A percentile compares a stretch with the other conserved stretches of the same genome.
Conservation (phyloP, 257 asterid species). For the Fraxinus cuspidata region DNA sequence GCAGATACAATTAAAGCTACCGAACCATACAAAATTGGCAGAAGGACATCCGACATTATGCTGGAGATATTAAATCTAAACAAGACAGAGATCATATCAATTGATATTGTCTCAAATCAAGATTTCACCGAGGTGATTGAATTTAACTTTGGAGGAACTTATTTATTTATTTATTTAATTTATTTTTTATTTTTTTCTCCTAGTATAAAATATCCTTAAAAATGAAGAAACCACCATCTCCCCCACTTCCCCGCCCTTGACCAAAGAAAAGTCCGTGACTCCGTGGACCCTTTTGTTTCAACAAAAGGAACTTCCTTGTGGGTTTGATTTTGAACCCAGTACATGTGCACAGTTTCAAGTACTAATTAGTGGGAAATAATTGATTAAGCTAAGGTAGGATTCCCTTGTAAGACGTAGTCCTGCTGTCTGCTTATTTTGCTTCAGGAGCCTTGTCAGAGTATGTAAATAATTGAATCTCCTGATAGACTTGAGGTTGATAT, state of each 20-base stretch:
- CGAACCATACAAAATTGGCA: slow-evolving; percentile 91
- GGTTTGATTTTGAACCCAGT: slow-evolving; percentile 8
- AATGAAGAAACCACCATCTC: slow-evolving; percentile 8
- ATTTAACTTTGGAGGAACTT: slow-evolving; percentile 8
- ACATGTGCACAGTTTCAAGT: neutral
- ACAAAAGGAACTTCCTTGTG: neutral
- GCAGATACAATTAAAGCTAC: slow-evolving; percentile 83
- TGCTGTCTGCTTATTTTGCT: neutral
- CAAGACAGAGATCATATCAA: slow-evolving; percentile 84
- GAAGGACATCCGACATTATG: slow-evolving; percentile 71
- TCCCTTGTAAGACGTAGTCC: neutral
- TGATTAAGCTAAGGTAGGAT: neutral
- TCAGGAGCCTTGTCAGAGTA: neutral
- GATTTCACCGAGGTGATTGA: slow-evolving; percentile 90
- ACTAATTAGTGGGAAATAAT: neutral
- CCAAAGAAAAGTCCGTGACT: neutral
- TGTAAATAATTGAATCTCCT: neutral
- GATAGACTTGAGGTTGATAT: neutral
- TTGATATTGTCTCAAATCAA: slow-evolving; percentile 93
- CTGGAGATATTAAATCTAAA: slow-evolving; percentile 90
- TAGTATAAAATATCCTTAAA: neutral
- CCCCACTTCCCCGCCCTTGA: slow-evolving; percentile 1
- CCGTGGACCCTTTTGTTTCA: neutral
- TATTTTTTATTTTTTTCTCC: slow-evolving; percentile 13
- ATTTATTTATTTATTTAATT: too few species aligned